Conservation (phyloP, 1,284 basidiomycete genomes). For the Ceratobasidium sp. region DNA sequence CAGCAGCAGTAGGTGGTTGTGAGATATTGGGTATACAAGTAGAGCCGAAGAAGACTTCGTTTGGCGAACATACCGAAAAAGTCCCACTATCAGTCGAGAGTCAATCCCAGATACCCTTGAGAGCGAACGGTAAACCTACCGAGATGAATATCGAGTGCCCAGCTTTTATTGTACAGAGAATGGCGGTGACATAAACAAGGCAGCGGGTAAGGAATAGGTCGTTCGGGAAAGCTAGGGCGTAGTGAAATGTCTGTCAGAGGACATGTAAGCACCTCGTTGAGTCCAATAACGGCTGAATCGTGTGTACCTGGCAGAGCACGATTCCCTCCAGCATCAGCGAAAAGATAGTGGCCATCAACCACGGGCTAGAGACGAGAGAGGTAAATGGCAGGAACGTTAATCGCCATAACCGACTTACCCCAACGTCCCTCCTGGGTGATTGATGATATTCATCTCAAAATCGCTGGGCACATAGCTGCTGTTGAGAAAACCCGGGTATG, state of each 20-base stretch:
- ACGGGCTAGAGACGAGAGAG: constrained; percentile 13
- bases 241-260: constrained; percentile 25
- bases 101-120: neutral
- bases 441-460: constrained; percentile 27
- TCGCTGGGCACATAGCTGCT: constrained; percentile 16
- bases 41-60: too few relatives aligned
- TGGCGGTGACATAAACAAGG: constrained; percentile 9
- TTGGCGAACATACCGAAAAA: constrained; percentile 19
- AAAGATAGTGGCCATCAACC: constrained; percentile 28
- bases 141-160: constrained; percentile 37
- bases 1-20: neutral
- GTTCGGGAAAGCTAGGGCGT: neutral
- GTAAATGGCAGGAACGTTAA: neutral
- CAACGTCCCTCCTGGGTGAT: constrained; percentile 15
- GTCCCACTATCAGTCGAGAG: constrained; percentile 18
- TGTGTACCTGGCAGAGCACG: constrained; percentile 22
- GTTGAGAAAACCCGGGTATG: constrained; percentile 35
- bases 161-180: constrained; percentile 27
- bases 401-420: constrained; percentile 3
- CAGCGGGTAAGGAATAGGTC: neutral
- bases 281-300: neutral
- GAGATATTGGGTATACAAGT: too few relatives aligned
- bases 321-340: constrained; percentile 37
- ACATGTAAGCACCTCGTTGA: neutral
- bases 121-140: constrained; percentile 1